These are phyloP conservation scores for Phytophthora lateralis DNA, from an alignment of 352 stramenopile species.

Conservation along the genomic window DNA sequence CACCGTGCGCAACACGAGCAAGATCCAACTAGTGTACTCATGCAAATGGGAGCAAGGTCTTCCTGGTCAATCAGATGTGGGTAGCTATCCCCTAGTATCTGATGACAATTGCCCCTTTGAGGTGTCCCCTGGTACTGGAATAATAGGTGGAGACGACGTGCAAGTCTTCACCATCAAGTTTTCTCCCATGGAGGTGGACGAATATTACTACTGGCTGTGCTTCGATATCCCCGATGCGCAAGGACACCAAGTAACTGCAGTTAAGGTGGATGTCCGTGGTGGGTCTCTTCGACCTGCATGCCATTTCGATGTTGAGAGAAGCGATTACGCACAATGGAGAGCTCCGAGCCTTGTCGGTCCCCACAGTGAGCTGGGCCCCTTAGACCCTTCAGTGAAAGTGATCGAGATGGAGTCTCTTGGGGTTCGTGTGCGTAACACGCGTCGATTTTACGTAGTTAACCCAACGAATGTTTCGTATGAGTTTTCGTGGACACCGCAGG, in stretches of 20 bases:
- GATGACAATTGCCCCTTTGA: slow-evolving; percentile 88
- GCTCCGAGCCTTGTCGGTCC: slow-evolving; percentile 76
- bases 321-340: slow-evolving; percentile 87
- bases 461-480: slow-evolving; percentile 94
- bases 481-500: slow-evolving; percentile 90
- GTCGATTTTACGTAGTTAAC: slow-evolving; percentile 94
- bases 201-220: slow-evolving; percentile 76
- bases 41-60: slow-evolving; percentile 58
- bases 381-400: slow-evolving; percentile 89
- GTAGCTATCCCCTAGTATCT: slow-evolving; percentile 3
- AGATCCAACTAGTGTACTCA: slow-evolving; percentile 60
- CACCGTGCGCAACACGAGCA: slow-evolving; percentile 70
- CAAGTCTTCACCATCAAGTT: slow-evolving; percentile 90
- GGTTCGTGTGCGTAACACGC: slow-evolving; percentile 91
- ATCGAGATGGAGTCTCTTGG: slow-evolving; percentile 94
- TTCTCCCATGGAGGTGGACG: slow-evolving; percentile 90
- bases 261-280: slow-evolving; percentile 72
- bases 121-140: slow-evolving; percentile 67
- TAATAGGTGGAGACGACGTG: slow-evolving; percentile 56
- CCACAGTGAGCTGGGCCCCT: slow-evolving; percentile 73
- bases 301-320: slow-evolving; percentile 92
- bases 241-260: slow-evolving; percentile 8
- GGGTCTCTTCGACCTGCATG: slow-evolving; percentile 88
- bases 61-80: slow-evolving; percentile 11
- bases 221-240: slow-evolving; percentile 34